Evolutionary conservation across 305 asterid genomes (phyloP).

Genomic region (Euphrasia arctica): DNA sequence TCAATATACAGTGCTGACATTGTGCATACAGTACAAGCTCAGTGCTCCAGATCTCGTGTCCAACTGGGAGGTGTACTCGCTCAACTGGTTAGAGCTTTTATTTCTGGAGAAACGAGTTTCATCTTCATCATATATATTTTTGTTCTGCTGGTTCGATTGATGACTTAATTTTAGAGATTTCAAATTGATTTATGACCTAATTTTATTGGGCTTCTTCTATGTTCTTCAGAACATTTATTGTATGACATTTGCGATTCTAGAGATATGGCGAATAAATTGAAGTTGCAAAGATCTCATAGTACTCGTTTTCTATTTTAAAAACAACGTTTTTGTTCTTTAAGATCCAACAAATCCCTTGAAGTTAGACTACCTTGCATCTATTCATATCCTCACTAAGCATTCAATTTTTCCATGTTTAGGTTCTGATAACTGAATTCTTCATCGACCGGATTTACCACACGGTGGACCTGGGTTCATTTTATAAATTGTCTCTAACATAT

Average conservation of each 20-base stretch:
- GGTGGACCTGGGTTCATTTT: too few relatives aligned
- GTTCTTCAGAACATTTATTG: neutral
- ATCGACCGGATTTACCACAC: too few relatives aligned
- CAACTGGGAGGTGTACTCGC: conserved; percentile 82
- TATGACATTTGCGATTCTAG: neutral
- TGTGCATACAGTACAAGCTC: conserved; percentile 74
- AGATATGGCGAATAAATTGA: neutral
- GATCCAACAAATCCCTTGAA: neutral
- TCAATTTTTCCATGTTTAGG: too few relatives aligned
- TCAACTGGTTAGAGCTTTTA: conserved; percentile 57
- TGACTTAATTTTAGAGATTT: too few relatives aligned
- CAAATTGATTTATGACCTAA: neutral
- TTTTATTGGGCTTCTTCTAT: neutral
- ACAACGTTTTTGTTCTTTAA: neutral
- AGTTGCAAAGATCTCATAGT: neutral
- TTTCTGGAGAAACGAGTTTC: conserved; percentile 10
- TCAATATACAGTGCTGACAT: conserved; percentile 64
- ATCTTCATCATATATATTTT: neutral
- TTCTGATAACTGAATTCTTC: too few relatives aligned
- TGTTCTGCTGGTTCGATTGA: too few relatives aligned
- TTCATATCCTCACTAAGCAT: too few relatives aligned
- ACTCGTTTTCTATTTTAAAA: neutral
- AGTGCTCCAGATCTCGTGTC: conserved; percentile 88
- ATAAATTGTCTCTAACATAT: too few relatives aligned
- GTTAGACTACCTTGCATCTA: neutral